These are phyloP conservation scores for Zopfia rhizophila DNA, from an alignment of 2,329 filamentous ascomycete genomes.

Conservation along the genomic window DNA sequence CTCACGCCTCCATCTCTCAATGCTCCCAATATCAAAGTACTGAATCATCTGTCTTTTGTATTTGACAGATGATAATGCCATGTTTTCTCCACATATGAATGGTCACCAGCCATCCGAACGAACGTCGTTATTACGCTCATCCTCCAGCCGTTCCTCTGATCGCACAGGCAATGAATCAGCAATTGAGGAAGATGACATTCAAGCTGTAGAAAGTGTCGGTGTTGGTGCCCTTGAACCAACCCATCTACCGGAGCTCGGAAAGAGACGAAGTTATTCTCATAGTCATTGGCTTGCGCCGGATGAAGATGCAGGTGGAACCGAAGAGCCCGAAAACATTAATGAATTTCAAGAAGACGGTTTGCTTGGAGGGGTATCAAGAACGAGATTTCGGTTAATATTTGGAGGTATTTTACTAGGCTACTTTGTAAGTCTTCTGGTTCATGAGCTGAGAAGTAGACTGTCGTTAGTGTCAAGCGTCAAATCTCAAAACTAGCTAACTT, in stretches of 20 bases:
- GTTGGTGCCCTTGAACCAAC: conserved; percentile 35
- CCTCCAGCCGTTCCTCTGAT: conserved; percentile 16
- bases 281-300: conserved; percentile 37
- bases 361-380: conserved; percentile 44
- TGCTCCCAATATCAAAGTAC: no score
- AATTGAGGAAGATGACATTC: conserved; percentile 33
- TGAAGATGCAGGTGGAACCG: conserved; percentile 26
- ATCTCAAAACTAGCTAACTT: no score
- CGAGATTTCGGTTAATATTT: conserved; percentile 50
- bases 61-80: no score
- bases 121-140: conserved; percentile 43
- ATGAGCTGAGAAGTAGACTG: no score
- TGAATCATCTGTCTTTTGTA: no score
- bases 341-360: conserved; percentile 44
- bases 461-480: no score
- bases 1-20: conserved; percentile 1
- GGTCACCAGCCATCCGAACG: conserved; percentile 35
- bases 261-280: conserved; percentile 34
- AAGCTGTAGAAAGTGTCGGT: conserved; percentile 33
- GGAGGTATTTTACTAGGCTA: conserved; percentile 50
- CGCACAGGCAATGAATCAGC: conserved; percentile 27
- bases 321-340: conserved; percentile 32
- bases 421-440: conserved; percentile 42
- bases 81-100: conserved; percentile 23
- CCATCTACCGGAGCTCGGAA: conserved; percentile 34